phyloP scores from a whole-genome alignment of 202 grass and related monocot genomes.

The Setaria italica region DNA sequence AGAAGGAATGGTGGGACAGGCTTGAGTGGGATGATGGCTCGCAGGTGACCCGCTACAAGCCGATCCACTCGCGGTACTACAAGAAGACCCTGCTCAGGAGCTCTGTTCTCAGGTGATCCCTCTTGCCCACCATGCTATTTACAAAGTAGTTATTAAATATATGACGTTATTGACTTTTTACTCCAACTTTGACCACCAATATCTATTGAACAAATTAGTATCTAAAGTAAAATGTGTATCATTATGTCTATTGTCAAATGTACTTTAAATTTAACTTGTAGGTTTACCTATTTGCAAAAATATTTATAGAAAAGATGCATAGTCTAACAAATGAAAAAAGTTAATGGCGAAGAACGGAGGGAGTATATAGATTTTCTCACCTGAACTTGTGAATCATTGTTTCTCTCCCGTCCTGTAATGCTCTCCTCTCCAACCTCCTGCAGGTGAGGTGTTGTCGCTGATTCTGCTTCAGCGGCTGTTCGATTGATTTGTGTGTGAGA shows the following conservation, averaged over 20 bases:
- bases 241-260: too few species aligned
- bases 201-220: too few species aligned
- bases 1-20: slow-evolving; percentile 39
- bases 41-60: not conserved
- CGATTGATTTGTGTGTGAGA: not conserved
- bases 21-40: not conserved
- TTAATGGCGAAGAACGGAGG: too few species aligned
- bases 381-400: not conserved
- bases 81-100: slow-evolving; percentile 1
- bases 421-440: not conserved
- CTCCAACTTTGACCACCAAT: too few species aligned
- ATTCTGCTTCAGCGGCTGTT: not conserved
- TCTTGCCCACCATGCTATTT: not conserved
- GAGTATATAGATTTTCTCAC: not conserved
- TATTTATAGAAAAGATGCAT: too few species aligned
- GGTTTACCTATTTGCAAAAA: too few species aligned
- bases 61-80: not conserved
- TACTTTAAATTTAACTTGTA: too few species aligned
- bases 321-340: too few species aligned
- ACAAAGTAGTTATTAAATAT: too few species aligned
- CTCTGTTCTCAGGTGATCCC: not conserved
- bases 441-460: not conserved
- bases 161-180: too few species aligned
- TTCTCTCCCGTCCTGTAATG: not conserved
- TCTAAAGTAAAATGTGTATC: too few species aligned